These are phyloP conservation scores for Lindgomyces ingoldianus DNA, from an alignment of 495 filamentous ascomycete species.

Conservation along the genomic window DNA sequence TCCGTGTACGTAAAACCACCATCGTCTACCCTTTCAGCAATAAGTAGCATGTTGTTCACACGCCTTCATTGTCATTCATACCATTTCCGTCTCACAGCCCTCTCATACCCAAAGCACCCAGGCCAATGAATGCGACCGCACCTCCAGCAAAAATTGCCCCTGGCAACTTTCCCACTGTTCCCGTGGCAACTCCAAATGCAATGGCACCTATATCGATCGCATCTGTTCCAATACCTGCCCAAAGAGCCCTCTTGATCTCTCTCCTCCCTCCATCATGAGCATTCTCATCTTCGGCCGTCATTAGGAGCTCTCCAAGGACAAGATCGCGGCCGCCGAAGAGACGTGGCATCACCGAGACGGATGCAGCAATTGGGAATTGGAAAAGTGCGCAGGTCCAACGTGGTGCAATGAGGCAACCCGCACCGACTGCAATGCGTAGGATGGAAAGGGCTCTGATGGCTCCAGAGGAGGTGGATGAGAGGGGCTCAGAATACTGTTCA, in stretches of 20 bases:
- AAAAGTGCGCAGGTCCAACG: conserved; percentile 22
- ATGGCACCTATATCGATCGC: conserved; percentile 13
- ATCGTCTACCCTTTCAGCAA: too few species aligned
- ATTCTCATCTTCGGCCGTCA: conserved; percentile 24
- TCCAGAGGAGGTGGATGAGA: background rate
- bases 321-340: conserved; percentile 30
- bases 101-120: conserved; percentile 10
- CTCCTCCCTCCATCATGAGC: conserved; percentile 6
- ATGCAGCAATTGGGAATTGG: conserved; percentile 13
- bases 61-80: background rate
- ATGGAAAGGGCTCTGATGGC: conserved; percentile 26
- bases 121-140: background rate
- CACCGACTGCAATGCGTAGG: conserved; percentile 25
- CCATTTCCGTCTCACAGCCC: conserved; percentile 4
- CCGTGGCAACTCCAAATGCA: conserved; percentile 12
- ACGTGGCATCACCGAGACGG: conserved; percentile 9
- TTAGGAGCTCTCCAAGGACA: conserved; percentile 29
- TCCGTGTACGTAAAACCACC: too few species aligned
- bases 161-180: conserved; percentile 10
- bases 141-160: conserved; percentile 14
- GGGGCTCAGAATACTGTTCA: background rate
- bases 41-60: too few species aligned
- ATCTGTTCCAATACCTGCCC: conserved; percentile 24
- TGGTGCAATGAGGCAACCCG: conserved; percentile 19
- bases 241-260: conserved; percentile 31